A percentile compares a stretch with the other conserved stretches of the same genome.
These are phyloP conservation scores for Bruguiera gymnorhiza DNA, from an alignment of 345 rosid genomes.

Conservation along the genomic window DNA sequence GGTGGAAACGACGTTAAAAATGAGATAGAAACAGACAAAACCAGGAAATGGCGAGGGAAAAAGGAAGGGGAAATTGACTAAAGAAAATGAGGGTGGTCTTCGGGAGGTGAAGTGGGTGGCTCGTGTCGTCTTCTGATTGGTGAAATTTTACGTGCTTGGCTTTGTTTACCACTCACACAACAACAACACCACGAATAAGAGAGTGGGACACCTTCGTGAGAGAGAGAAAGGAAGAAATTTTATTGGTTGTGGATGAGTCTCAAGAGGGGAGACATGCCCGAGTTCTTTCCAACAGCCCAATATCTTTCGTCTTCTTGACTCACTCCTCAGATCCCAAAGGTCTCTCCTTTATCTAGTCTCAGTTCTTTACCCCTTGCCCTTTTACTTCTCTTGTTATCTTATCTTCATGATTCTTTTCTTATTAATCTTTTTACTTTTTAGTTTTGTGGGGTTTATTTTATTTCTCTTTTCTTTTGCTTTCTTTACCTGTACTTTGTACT, in stretches of 20 bases:
- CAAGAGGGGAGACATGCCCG: slow-evolving; percentile 48
- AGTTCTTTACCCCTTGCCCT: background rate
- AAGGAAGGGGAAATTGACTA: background rate
- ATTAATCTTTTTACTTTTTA: background rate
- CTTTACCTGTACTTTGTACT: background rate
- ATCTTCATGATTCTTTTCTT: slow-evolving; percentile 4
- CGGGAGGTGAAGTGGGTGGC: background rate
- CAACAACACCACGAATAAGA: background rate
- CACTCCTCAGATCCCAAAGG: slow-evolving; percentile 26
- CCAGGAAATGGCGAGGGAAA: background rate
- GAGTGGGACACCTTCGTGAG: background rate
- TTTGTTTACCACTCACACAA: slow-evolving; percentile 2
- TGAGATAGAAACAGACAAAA: background rate
- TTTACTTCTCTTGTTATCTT: slow-evolving; percentile 3
- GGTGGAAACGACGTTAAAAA: background rate
- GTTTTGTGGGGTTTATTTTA: background rate
- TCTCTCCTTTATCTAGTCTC: slow-evolving; percentile 12
- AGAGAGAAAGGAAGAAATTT: background rate
- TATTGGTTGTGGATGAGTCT: slow-evolving; percentile 23
- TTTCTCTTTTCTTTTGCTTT: background rate
- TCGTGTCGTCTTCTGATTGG: background rate
- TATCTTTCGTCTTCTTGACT: slow-evolving; percentile 28
- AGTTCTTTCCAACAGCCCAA: slow-evolving; percentile 40
- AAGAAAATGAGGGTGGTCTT: background rate
- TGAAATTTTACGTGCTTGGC: background rate